These are phyloP conservation scores for Teunomyces lycoperdinae DNA, from an alignment of 805 yeast genomes.

Conservation along the genomic window DNA sequence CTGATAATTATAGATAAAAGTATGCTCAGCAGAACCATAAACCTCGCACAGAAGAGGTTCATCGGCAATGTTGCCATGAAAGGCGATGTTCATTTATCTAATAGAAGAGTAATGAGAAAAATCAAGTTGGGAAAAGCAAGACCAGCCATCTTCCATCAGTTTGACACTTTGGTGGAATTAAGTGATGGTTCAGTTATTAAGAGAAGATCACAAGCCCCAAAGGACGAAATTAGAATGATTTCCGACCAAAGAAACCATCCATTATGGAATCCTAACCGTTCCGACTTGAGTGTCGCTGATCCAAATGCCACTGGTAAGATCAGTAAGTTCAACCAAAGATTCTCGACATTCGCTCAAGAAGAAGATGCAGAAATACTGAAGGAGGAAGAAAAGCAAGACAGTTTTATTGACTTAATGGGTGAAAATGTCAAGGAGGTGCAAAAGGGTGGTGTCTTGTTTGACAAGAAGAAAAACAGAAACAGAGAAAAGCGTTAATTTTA, in stretches of 20 bases:
- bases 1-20: not conserved
- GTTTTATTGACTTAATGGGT: conserved; percentile 59
- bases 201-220: conserved; percentile 85
- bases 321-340: conserved; percentile 69
- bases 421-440: conserved; percentile 50
- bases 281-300: conserved; percentile 70
- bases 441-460: conserved; percentile 52
- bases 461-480: conserved; percentile 45
- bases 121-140: conserved; percentile 81
- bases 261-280: conserved; percentile 85
- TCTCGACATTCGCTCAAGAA: conserved; percentile 42
- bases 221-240: conserved; percentile 78
- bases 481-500: conserved; percentile 11
- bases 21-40: conserved; percentile 1
- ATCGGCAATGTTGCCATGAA: conserved; percentile 6
- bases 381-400: conserved; percentile 32
- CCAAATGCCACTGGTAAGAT: conserved; percentile 83
- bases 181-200: conserved; percentile 90
- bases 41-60: conserved; percentile 2
- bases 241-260: conserved; percentile 85
- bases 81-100: conserved; percentile 43
- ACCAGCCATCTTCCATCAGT: conserved; percentile 90
- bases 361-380: conserved; percentile 3
- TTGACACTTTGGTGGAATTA: conserved; percentile 83
- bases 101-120: conserved; percentile 62